Evolutionary conservation across 1,139 yeast genomes (phyloP), one percentile per base, ranked within the genome.

Genomic region (Candida dubliniensis): DNA sequence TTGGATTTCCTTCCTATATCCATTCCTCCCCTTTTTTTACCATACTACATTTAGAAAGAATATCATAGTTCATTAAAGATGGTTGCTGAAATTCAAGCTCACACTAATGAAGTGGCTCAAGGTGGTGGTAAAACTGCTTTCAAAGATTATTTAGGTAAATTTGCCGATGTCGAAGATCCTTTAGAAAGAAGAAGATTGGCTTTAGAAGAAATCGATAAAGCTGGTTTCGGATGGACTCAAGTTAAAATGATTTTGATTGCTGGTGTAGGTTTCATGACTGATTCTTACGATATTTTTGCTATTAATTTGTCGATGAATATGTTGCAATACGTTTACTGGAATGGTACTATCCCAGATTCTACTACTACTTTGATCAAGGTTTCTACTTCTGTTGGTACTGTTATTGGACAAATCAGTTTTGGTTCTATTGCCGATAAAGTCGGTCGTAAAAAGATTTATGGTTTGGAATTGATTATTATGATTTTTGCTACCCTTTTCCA

Each of bases 251-350:
- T 89, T 60, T 60, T 81, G 67, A 90, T 89, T 64, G 96, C 96
- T 31, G 96, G 96, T 74, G 95, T 88, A 52, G 96, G 96, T 64
- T 89, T 89, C 79, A 68, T 89, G 71, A 88, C 96, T 24, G 96
- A 89, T 70, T 84, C 96, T 46, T 89, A 88, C 67, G 96, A 89
- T 74, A 87, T 89, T 57, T 88, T 89, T 57, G 93, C 96, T 55
- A 88, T 89, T 58, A 87, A 86, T 67, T 73, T 89, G 70, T 91
- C 88, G 63, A 69, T 86, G 40, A 60, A 88, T 44, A 85, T 87
- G 89, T 70, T 87, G 77, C 61, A 79, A 34, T 81, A 83, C 57
- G 95, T 84, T 45, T 86, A 66, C 74, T 87, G 93, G 91, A 71
- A 67, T 24, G 63, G 70, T 41, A 70, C 71, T 38, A 76, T 78